Base-by-base conservation (phyloP, 805 yeast genomes). In the Yamadazyma endophytica region DNA sequence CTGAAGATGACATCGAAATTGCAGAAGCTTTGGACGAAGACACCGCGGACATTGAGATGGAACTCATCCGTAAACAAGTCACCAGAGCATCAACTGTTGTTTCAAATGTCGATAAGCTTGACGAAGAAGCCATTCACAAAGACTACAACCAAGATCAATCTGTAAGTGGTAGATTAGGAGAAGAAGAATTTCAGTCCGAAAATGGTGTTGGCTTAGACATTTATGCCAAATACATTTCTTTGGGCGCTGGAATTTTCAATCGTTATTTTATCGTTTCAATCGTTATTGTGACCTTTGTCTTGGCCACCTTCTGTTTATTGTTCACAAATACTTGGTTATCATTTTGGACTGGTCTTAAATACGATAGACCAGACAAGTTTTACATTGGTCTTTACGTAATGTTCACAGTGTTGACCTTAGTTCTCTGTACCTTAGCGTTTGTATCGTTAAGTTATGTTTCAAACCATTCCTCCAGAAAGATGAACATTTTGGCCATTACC, bases 291-390 rank as follows among this genome's bases (percentile, higher is more conserved):
- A 44, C 22, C 36, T 48, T 18, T 54, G 18, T 21, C 12, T 32
- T 69, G 11, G 25, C 36, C 5, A 70, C 73, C 1, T 80, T 79
- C 51, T 63, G 70, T 38, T 65, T 63, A 35, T 53, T 79, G 27
- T 77, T 81, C 48, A 70, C 82, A 26, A 81, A 79, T 50, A 77
- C 81, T 13, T 84, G 94, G 94, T 65, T 88, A 37, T 79, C 94
- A 1, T 87, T 81, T 56, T 87, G 96, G 96, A 67, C 80, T 4
- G 68, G 65, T 13, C 39, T 64, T 30, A 75, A 71, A 50, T 85
- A 81, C 47, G 51, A 53, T 15, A 58, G 61, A 33, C 34, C 70
- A 6, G 61, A 68, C 32, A 72, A 77, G 0, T 77, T 77, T 45
- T 85, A 86, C 60, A 82, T 82, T 53, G 95, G 92, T 1, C 44